Evolutionary conservation across 306 rosid species (phyloP).

Genomic region (Quercus robur): DNA sequence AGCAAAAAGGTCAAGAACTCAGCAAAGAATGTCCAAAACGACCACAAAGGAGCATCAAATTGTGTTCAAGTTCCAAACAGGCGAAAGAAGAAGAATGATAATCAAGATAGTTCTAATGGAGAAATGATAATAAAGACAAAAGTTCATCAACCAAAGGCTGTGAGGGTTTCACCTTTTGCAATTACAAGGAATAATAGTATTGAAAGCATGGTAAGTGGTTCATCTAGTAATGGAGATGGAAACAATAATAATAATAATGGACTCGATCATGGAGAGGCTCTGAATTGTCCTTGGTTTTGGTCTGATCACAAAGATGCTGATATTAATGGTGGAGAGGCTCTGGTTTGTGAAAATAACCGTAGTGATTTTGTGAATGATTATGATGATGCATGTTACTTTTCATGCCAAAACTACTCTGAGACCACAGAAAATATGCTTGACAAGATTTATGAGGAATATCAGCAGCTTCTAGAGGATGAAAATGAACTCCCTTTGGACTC

Average conservation of each 20-base stretch:
- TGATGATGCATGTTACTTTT: slow-evolving; percentile 14
- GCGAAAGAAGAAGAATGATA: slow-evolving; percentile 10
- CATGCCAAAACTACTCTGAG: slow-evolving; percentile 12
- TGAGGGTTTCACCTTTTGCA: slow-evolving; percentile 41
- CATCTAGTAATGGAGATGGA: slow-evolving; percentile 36
- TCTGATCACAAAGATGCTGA: slow-evolving; percentile 12
- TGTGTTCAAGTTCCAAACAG: slow-evolving; percentile 1
- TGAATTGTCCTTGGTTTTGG: neutral
- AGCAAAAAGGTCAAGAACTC: slow-evolving; percentile 38
- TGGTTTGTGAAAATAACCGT: neutral
- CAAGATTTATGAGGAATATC: slow-evolving; percentile 57
- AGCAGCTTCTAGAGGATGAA: slow-evolving; percentile 44
- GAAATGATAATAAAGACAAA: slow-evolving; percentile 31
- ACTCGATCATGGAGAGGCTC: neutral
- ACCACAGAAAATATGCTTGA: slow-evolving; percentile 22
- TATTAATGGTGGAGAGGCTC: neutral
- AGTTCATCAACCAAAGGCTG: slow-evolving; percentile 63
- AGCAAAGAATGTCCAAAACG: slow-evolving; percentile 30
- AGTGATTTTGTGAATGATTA: slow-evolving; percentile 26
- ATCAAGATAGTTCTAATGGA: slow-evolving; percentile 14
- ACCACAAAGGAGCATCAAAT: slow-evolving; percentile 29
- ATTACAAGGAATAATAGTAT: slow-evolving; percentile 39
- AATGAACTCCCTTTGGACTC: slow-evolving; percentile 41
- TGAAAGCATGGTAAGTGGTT: slow-evolving; percentile 34
- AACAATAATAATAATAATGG: neutral